A percentile compares a stretch with the other conserved stretches of the same genome.
Evolutionary conservation across 345 rosid species (phyloP).

Genomic region (Hibiscus tridactylites): DNA sequence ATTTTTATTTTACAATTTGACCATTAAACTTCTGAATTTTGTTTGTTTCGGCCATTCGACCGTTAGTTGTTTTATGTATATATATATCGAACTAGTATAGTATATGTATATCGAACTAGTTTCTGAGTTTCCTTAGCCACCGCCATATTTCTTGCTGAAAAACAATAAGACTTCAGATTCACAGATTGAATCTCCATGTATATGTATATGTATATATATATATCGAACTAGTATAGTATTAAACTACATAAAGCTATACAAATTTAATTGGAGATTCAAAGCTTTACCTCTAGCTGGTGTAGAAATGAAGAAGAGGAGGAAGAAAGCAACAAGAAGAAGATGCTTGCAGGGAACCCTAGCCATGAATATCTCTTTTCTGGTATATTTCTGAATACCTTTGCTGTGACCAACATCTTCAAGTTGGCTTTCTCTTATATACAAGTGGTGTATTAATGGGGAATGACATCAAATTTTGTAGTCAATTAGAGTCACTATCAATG

Average conservation of each 20-base stretch:
- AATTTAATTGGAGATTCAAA: not conserved
- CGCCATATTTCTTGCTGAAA: slow-evolving; percentile 40
- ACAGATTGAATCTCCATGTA: not conserved
- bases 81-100: no score
- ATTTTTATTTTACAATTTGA: no score
- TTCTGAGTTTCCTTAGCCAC: slow-evolving; percentile 10
- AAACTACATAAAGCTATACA: not conserved
- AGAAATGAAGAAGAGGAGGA: slow-evolving; percentile 35
- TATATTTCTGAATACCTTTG: not conserved
- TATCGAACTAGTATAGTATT: no score
- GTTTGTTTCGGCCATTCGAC: no score
- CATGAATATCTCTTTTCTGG: not conserved
- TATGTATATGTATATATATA: no score
- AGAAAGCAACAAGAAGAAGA: slow-evolving; percentile 26
- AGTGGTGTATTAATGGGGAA: slow-evolving; percentile 9
- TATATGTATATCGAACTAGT: no score
- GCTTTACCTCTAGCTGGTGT: slow-evolving; percentile 23
- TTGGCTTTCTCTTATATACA: slow-evolving; percentile 4
- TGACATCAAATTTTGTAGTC: slow-evolving; percentile 30
- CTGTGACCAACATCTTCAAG: not conserved
- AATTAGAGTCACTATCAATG: slow-evolving; percentile 25
- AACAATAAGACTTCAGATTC: not conserved
- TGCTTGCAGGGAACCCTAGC: slow-evolving; percentile 24
- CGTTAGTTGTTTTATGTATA: no score
- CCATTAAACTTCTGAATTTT: no score